Base-by-base conservation (phyloP, 176 grass and related monocot species). In the Oryza meridionalis region DNA sequence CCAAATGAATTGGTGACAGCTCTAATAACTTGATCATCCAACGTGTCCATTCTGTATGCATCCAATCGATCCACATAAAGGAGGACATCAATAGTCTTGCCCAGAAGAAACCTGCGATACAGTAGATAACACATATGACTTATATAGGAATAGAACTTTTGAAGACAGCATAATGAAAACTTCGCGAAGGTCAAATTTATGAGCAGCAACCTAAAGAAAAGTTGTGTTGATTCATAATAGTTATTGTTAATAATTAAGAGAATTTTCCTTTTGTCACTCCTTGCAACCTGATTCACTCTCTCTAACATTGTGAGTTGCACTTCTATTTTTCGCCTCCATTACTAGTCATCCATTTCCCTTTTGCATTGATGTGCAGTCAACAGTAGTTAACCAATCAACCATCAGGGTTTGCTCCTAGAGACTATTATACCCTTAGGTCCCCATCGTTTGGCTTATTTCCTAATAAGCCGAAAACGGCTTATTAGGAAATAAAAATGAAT, bases 61-160 rank as follows among this genome's bases (percentile, higher is more conserved):
- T 98, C 96, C 82, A 98, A 88, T 53, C 93, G 89, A 65, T 98
- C 96, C 40, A 98, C 91, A 29, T 93, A 98, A 32, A 98, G 82
- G 75, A 98, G 96, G 77, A 98, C 88, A 84, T 99, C 93, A 50
- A 96, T 94, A 72, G 93, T 99, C 81, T 96, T 99, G 67, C 93
- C 92, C 75, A 99, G 90, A 76, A 99, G 89, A 92, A 96, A 99
- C 81, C 97, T 96, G 78, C 15, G 58, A 85, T 72, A 59, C 29
- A 17, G 68, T 80, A 6, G 38, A 70, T 15, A 81, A 68, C 29
- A 73, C 84, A 13, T 73, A 67, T 72, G 84, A 77, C 69, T 42
- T 63, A 32, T 4, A 67, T 37, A 75, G 25, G 21, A 77, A 77
- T 77, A n/a, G 1, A 59, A 59, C 6, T 59, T 59, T 59, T 62